Evolutionary conservation across 2,329 filamentous ascomycete genomes (phyloP), one percentile per base, ranked within the genome.

Genomic region (Talaromyces islandicus): DNA sequence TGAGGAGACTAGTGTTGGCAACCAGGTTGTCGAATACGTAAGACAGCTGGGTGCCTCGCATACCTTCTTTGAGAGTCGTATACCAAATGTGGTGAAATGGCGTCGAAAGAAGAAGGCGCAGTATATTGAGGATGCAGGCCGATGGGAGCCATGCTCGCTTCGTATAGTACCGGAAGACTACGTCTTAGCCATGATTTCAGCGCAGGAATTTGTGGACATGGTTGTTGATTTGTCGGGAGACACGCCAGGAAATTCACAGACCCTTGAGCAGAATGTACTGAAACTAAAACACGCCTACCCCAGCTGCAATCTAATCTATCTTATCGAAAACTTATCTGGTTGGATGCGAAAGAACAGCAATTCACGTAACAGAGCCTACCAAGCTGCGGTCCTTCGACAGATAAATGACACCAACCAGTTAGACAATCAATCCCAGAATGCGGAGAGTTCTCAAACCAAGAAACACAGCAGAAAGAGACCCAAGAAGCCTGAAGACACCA

Each of bases 271-370:
- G 1, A 85, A 92, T 70, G 79, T 89, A 25, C 67, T 77, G 1
- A 77, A 71, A 10, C 79, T 90, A 65, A 83, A 82, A 67, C 74
- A 68, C 0, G 75, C 79, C 54, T 87, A 88, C 67, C 75, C 80
- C 0, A 68, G 69, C 1, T 78, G 81, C 64, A 81, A 81, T 46
- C 71, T 86, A 12, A 83, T 93, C 46, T 91, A 91, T 66, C 74
- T 93, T 0, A 83, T 94, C 21, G 87, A 93, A 67, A 89, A 89
- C 0, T 76, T 92, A 0, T 77, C 71, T 0, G 66, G 79, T 0
- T 90, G 87, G 85, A 83, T 87, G 76, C 82, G 84, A 60, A 90
- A 88, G 70, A 91, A 89, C 65, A 81, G 81, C 53, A 88, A 83
- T 63, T 75, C 83, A 1, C 82, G 86, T 38, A 91, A 92, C 67